Percentiles rank a stretch among this genome's conserved stretches.
Conservation (phyloP, 1,284 basidiomycete genomes). For the Pseudozyma pruni region DNA sequence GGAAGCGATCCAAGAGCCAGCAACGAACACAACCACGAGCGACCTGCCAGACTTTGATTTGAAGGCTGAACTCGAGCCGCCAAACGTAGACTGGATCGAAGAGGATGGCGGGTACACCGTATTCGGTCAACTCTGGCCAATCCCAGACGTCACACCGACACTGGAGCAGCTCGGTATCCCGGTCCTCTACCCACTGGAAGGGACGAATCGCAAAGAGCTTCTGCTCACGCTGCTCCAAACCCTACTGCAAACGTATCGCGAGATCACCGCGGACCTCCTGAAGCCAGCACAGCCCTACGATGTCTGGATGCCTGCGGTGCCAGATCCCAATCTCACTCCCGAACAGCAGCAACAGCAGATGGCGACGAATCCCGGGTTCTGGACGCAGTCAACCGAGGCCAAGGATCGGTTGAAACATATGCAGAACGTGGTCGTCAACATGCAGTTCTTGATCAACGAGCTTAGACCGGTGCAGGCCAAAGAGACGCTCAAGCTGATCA, state of each 20-base stretch:
- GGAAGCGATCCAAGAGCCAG: conserved; percentile 2
- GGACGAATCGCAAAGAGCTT: conserved; percentile 38
- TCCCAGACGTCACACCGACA: conserved; percentile 56
- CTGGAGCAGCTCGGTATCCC: conserved; percentile 58
- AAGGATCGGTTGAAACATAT: conserved; percentile 60
- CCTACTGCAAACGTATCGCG: conserved; percentile 62
- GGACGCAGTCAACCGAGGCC: conserved; percentile 50
- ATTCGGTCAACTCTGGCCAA: conserved; percentile 65
- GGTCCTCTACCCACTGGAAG: conserved; percentile 45
- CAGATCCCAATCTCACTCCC: conserved; percentile 27
- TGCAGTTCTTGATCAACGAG: conserved; percentile 64
- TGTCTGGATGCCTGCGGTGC: conserved; percentile 46
- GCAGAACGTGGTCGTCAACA: conserved; percentile 63
- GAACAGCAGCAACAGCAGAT: conserved; percentile 39
- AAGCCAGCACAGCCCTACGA: conserved; percentile 60
- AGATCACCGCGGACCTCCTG: conserved; percentile 53
- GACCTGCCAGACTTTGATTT: conserved; percentile 54
- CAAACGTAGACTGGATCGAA: conserved; percentile 64
- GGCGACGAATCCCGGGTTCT: conserved; percentile 39
- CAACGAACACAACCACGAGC: not conserved
- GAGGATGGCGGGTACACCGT: conserved; percentile 63
- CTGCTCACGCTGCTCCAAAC: conserved; percentile 63
- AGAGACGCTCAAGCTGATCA: conserved; percentile 53
- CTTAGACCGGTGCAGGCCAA: conserved; percentile 60
- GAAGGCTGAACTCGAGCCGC: conserved; percentile 46